Evolutionary conservation across 1,284 basidiomycete genomes (phyloP).

Genomic region (Peniophora sp.): DNA sequence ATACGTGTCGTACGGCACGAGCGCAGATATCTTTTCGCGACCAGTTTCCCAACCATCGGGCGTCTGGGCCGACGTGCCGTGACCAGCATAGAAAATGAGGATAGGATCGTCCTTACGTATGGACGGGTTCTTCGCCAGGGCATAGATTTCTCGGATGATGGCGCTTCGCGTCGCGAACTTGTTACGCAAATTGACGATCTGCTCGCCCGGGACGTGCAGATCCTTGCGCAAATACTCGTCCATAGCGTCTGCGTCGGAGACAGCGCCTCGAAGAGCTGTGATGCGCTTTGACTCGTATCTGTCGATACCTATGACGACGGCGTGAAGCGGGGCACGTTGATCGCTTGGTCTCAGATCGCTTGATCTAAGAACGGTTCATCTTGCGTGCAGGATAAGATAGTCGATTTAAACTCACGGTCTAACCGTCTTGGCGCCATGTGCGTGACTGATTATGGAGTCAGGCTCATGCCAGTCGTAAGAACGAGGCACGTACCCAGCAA

Average conservation of each 20-base stretch:
- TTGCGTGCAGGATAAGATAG: too few relatives aligned
- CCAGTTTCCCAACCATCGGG: conserved; percentile 1
- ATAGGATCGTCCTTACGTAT: conserved; percentile 2
- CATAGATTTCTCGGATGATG: conserved; percentile 1
- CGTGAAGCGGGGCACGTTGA: not conserved
- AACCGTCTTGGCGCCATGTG: too few relatives aligned
- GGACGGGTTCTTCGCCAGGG: not conserved
- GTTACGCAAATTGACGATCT: conserved; percentile 4
- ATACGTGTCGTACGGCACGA: not conserved
- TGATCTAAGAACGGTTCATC: too few relatives aligned
- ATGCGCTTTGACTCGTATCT: not conserved
- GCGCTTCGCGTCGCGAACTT: not conserved
- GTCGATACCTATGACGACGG: conserved; percentile 7
- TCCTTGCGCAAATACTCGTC: not conserved
- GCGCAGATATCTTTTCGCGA: not conserved
- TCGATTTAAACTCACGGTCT: too few relatives aligned
- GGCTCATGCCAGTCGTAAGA: too few relatives aligned
- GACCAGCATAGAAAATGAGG: conserved; percentile 7
- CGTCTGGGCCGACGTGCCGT: not conserved
- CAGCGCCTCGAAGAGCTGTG: not conserved
- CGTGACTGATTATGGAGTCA: too few relatives aligned
- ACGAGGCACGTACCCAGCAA: too few relatives aligned
- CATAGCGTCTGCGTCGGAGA: conserved; percentile 5
- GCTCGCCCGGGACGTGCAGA: not conserved
- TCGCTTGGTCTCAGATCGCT: too few relatives aligned